Evolutionary conservation across 2,329 filamentous ascomycete species (phyloP).

Genomic region (Penicillium sumatraense): DNA sequence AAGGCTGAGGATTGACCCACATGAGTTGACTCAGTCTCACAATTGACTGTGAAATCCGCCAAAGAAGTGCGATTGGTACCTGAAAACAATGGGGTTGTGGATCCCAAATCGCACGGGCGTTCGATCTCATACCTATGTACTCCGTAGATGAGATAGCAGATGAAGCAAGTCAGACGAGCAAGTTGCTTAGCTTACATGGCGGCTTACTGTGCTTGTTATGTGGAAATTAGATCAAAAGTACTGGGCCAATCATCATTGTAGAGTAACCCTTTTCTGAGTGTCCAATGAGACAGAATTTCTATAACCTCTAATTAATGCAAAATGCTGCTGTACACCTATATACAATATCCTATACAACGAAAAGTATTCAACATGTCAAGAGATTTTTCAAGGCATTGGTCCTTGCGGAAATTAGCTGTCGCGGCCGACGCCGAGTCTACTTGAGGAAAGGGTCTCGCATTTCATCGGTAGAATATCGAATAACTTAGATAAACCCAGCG

Average conservation of each 20-base stretch:
- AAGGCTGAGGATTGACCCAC: neutral
- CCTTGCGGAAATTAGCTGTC: too few relatives aligned
- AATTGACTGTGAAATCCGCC: too few relatives aligned
- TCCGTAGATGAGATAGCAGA: neutral
- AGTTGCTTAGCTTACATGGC: neutral
- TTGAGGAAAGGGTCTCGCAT: too few relatives aligned
- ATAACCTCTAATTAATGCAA: neutral
- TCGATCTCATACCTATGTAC: neutral
- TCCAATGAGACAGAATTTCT: neutral
- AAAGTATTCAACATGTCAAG: neutral
- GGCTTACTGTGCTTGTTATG: neutral
- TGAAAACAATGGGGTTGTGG: neutral
- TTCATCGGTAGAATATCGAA: too few relatives aligned
- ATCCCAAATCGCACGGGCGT: neutral
- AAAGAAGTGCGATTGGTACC: neutral
- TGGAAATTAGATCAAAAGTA: neutral
- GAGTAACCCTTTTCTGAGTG: neutral
- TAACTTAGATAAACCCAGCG: too few relatives aligned
- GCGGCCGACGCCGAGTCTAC: too few relatives aligned
- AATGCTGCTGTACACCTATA: neutral
- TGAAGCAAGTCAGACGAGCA: neutral
- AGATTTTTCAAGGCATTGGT: too few relatives aligned
- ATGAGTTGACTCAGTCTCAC: neutral
- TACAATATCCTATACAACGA: neutral
- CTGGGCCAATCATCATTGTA: neutral